phyloP scores from a whole-genome alignment of 805 yeast genomes.

The Candida qinlingensis region DNA sequence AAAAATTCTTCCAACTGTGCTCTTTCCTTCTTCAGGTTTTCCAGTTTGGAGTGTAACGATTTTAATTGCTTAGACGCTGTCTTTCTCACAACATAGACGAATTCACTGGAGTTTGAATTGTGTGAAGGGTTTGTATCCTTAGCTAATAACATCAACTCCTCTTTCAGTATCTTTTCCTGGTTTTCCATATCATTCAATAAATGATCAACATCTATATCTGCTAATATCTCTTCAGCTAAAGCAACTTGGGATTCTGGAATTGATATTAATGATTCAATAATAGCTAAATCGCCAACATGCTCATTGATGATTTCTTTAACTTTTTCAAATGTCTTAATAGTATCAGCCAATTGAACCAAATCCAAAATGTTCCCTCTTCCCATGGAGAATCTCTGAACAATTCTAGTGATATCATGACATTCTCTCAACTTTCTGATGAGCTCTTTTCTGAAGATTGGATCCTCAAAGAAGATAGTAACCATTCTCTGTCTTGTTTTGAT shows the following conservation, averaged over 20 bases:
- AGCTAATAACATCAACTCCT: constrained; percentile 2
- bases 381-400: constrained; percentile 53
- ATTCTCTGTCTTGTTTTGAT: constrained; percentile 51
- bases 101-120: not conserved
- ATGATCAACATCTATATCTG: constrained; percentile 36
- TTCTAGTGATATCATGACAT: constrained; percentile 53
- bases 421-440: constrained; percentile 35
- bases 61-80: constrained; percentile 8
- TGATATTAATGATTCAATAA: constrained; percentile 22
- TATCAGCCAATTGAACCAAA: constrained; percentile 37
- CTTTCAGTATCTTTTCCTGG: constrained; percentile 5
- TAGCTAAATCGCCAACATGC: constrained; percentile 24
- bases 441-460: constrained; percentile 25
- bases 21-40: constrained; percentile 10
- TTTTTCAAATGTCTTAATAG: constrained; percentile 32
- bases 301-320: constrained; percentile 21
- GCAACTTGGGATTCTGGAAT: constrained; percentile 34
- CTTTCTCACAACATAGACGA: constrained; percentile 7
- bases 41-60: constrained; percentile 21
- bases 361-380: constrained; percentile 41
- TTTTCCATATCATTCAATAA: constrained; percentile 1
- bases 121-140: not conserved
- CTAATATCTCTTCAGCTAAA: constrained; percentile 38
- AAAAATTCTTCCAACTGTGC: not conserved
- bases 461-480: constrained; percentile 38